Percentiles rank a stretch among this genome's conserved stretches.
Conservation (phyloP, 441 rosid species). For the Cnidoscolus chayamansa region DNA sequence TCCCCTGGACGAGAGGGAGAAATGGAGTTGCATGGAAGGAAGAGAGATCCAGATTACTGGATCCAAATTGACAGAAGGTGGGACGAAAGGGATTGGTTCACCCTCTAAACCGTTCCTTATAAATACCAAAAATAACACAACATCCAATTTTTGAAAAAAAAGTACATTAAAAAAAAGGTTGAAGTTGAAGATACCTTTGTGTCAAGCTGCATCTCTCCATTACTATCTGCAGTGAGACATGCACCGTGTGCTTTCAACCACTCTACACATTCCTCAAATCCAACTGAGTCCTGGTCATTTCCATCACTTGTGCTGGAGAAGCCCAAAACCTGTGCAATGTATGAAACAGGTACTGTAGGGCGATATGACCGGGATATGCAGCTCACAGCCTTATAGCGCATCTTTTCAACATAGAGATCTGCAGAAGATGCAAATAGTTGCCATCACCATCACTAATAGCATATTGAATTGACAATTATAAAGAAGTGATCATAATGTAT, state of each 20-base stretch:
- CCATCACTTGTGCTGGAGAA: slow-evolving; percentile 50
- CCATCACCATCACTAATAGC: not conserved
- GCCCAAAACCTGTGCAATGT: slow-evolving; percentile 71
- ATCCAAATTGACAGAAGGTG: too few relatives aligned
- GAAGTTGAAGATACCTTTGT: slow-evolving; percentile 52
- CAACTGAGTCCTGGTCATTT: slow-evolving; percentile 49
- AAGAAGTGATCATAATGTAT: not conserved
- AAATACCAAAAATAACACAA: too few relatives aligned
- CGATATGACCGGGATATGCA: slow-evolving; percentile 91
- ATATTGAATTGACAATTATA: not conserved
- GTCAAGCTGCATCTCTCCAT: slow-evolving; percentile 80
- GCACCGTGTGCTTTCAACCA: slow-evolving; percentile 97
- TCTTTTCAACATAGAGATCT: slow-evolving; percentile 92
- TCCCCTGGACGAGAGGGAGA: too few relatives aligned
- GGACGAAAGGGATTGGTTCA: too few relatives aligned
- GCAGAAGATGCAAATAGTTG: slow-evolving; percentile 25
- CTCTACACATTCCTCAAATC: slow-evolving; percentile 71
- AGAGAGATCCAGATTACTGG: too few relatives aligned
- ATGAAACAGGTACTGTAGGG: slow-evolving; percentile 76
- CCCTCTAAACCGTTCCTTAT: too few relatives aligned
- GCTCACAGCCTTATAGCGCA: slow-evolving; percentile 87
- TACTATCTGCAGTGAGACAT: slow-evolving; percentile 49
- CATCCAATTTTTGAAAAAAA: too few relatives aligned
- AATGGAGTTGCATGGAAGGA: too few relatives aligned
- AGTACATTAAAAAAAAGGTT: not conserved